phyloP scores from a whole-genome alignment of 306 rosid genomes.

The Vicia faba region DNA sequence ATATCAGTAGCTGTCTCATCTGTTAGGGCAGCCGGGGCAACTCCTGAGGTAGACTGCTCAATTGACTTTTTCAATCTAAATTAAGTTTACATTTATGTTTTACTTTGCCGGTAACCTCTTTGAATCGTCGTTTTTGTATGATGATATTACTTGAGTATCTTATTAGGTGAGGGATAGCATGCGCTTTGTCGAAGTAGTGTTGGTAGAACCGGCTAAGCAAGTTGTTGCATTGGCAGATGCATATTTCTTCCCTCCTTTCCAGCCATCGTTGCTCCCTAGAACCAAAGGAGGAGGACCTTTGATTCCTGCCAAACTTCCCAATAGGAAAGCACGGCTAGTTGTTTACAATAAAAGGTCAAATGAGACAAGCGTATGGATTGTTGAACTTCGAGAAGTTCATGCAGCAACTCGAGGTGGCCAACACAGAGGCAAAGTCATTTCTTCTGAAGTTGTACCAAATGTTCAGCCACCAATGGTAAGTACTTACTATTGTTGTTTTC shows the following conservation, averaged over 20 bases:
- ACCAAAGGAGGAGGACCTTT: conserved; percentile 71
- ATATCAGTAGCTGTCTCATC: conserved; percentile 82
- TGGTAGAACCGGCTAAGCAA: conserved; percentile 71
- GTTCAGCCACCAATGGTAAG: conserved; percentile 88
- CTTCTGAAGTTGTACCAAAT: conserved; percentile 66
- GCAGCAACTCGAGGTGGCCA: conserved; percentile 89
- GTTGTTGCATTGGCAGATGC: conserved; percentile 89
- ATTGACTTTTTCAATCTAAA: conserved; percentile 1
- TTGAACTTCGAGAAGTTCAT: conserved; percentile 69
- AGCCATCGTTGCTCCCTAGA: conserved; percentile 79
- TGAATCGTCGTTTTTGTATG: neutral
- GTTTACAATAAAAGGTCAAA: conserved; percentile 76
- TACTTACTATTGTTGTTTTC: neutral
- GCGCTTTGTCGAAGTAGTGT: conserved; percentile 75
- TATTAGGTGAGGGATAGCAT: conserved; percentile 76
- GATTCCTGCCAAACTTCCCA: conserved; percentile 78
- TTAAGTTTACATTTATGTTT: conserved; percentile 5
- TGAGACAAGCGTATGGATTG: conserved; percentile 74
- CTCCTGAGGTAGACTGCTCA: conserved; percentile 67
- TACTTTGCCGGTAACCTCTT: no score
- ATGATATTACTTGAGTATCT: conserved; percentile 20
- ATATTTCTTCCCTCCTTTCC: conserved; percentile 88
- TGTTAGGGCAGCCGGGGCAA: conserved; percentile 80
- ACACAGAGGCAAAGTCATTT: conserved; percentile 77
- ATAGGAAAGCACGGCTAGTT: conserved; percentile 71